Evolutionary conservation across 176 grass and related monocot genomes (phyloP), one percentile per base, ranked within the genome.

Genomic region (Leersia perrieri): DNA sequence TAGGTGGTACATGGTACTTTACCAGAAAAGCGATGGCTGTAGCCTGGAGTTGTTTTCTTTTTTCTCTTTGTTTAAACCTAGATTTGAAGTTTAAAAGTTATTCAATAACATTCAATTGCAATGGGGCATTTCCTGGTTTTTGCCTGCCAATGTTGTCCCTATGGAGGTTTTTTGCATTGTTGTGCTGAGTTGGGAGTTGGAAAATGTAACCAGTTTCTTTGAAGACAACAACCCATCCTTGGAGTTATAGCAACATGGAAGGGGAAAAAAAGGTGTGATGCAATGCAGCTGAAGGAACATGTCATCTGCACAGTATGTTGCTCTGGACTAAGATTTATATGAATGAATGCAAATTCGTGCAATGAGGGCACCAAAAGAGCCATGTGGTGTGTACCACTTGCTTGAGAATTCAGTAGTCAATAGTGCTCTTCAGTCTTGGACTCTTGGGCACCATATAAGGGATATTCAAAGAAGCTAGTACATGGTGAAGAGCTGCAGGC

Each of bases 61-160:
- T 60, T 16, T 15, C 39, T 41, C 41, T 70, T 51, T 80, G 81
- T 70, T 89, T 33, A 45, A 81, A 81, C 82, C 64, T 89, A 58
- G 83, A 75, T 80, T 72, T 45, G 73, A 20, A 33, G 47, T 60
- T 82, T 36, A 31, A 81, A 66, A 77, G 76, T 89, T 78, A 68
- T 86, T 86, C 83, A 89, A 68, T 77, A 47, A 73, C 82, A 78
- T 89, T 86, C 26, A n/a, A 64, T 86, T 86, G 85, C 79, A 35
- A 15, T 30, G 6, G 11, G 84, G 33, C 23, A n/a, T 76, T 11
- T 15, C 33, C 30, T 22, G 4, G 34, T 57, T 29, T 57, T 5
- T 25, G 6, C 30, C n/a, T 11, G 0, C 25, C 15, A 12, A 5
- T 40, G 2, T 35, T 31, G 40, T 36, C 28, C 39, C 25, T 16